Conservation (phyloP, 1,284 basidiomycete genomes). For the Anthracocystis panici-leucophaei region DNA sequence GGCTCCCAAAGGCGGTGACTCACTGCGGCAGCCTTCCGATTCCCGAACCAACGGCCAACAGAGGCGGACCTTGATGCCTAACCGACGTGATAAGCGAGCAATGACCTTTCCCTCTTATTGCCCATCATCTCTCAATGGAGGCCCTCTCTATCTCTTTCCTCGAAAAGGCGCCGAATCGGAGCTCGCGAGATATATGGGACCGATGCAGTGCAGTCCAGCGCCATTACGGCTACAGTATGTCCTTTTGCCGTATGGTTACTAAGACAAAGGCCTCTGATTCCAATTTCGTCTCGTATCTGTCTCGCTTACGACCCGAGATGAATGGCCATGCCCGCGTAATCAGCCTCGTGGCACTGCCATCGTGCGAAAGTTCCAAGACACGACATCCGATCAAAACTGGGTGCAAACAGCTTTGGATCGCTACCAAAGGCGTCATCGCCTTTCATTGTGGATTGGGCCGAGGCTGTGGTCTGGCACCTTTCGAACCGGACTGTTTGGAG, state of each 20-base stretch:
- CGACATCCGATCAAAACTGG: background rate
- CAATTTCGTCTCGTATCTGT: background rate
- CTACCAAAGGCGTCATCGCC: too few species aligned
- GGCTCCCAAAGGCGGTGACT: too few species aligned
- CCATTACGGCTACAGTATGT: background rate
- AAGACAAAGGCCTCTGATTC: background rate
- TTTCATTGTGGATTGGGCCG: too few species aligned
- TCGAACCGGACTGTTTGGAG: background rate
- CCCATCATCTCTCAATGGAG: background rate
- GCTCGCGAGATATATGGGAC: conserved; percentile 6
- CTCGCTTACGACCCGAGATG: conserved; percentile 7
- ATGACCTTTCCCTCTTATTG: background rate
- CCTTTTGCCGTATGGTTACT: too few species aligned
- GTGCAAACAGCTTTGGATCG: background rate
- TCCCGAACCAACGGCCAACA: background rate
- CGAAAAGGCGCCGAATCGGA: conserved; percentile 4
- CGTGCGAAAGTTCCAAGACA: conserved; percentile 10
- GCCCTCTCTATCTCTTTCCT: background rate
- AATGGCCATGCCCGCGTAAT: background rate
- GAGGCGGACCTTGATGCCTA: background rate
- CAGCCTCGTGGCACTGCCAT: background rate
- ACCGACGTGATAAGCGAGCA: background rate
- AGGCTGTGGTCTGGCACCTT: background rate
- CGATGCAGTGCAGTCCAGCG: conserved; percentile 1
- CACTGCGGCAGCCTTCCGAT: background rate